Conservation (phyloP, 176 grass and related monocot genomes). For the Carex myosuroides region DNA sequence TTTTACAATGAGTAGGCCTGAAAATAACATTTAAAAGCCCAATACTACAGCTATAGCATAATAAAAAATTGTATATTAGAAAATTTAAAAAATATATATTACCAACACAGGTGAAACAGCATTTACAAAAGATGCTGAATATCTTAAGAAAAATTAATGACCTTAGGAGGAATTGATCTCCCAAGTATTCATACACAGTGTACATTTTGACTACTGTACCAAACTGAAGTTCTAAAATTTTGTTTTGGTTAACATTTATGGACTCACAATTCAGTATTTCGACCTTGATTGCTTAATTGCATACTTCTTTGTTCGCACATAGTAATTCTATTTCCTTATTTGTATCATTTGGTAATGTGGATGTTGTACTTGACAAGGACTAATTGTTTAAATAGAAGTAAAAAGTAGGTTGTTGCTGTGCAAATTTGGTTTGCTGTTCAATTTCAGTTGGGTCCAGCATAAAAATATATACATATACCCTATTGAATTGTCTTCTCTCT, state of each 20-base stretch:
- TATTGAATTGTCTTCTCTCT: not conserved
- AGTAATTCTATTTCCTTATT: not conserved
- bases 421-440: not conserved
- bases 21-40: not conserved
- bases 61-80: not conserved
- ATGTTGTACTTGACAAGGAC: not conserved
- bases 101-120: not conserved
- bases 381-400: not conserved
- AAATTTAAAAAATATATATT: not conserved
- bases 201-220: not conserved
- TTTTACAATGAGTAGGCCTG: not conserved
- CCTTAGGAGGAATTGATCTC: not conserved
- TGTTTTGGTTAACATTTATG: not conserved
- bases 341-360: not conserved
- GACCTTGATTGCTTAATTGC: not conserved
- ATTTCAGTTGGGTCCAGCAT: not conserved
- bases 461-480: not conserved
- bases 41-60: not conserved
- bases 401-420: not conserved
- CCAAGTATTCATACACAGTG: not conserved
- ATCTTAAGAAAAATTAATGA: not conserved
- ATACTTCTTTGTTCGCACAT: not conserved
- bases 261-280: not conserved
- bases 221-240: not conserved
- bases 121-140: not conserved